Evolutionary conservation across 2,329 filamentous ascomycete species (phyloP).

Genomic region (Bipolaris gigantea): DNA sequence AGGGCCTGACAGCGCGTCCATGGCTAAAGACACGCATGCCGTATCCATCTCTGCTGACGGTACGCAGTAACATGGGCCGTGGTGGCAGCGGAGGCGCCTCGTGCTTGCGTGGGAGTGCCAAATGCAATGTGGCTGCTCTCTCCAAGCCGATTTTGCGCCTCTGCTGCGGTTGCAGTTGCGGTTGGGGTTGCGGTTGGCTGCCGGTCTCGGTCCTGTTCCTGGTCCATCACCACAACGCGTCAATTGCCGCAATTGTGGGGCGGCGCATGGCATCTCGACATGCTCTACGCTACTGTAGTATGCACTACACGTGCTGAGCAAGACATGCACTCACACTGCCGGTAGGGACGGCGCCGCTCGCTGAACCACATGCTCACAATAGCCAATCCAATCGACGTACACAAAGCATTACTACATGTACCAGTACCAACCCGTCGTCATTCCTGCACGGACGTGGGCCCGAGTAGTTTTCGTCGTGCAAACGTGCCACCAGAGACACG

Average conservation of each 20-base stretch:
- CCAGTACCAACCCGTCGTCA: conserved; percentile 1
- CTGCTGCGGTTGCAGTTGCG: conserved; percentile 28
- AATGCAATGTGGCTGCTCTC: conserved; percentile 16
- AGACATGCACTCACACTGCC: too few relatives aligned
- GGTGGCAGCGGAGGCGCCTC: conserved; percentile 24
- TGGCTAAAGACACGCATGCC: conserved; percentile 40
- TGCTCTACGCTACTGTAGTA: background rate
- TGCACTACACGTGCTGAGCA: too few relatives aligned
- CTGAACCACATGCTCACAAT: background rate
- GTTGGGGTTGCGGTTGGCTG: conserved; percentile 27
- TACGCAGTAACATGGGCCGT: conserved; percentile 36
- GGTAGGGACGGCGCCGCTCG: background rate
- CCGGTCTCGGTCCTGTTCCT: conserved; percentile 18
- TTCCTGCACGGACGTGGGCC: conserved; percentile 2
- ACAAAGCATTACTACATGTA: background rate
- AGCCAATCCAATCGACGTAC: background rate
- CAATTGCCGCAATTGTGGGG: conserved; percentile 13
- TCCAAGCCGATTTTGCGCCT: conserved; percentile 23
- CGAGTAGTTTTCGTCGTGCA: conserved; percentile 11
- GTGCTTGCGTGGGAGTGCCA: conserved; percentile 18
- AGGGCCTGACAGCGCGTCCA: conserved; percentile 28
- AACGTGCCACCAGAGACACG: conserved; percentile 8
- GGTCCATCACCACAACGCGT: conserved; percentile 20
- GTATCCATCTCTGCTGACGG: conserved; percentile 36
- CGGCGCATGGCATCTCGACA: conserved; percentile 1